Conservation (phyloP, 1,139 yeast genomes). For the Eremothecium gossypii region DNA sequence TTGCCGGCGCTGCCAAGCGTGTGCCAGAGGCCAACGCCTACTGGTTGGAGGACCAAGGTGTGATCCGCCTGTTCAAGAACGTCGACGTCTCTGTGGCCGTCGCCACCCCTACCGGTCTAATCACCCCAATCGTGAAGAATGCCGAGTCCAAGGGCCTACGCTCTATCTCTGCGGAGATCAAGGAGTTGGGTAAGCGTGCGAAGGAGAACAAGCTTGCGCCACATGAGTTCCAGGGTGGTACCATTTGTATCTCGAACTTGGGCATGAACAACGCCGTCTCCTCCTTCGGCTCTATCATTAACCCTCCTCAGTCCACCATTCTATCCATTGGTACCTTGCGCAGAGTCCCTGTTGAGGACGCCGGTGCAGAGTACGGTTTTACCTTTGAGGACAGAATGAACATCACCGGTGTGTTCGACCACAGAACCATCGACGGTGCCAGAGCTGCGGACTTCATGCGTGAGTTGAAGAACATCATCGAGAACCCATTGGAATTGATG, state of each 20-base stretch:
- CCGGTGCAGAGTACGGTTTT: constrained; percentile 83
- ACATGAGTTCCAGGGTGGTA: constrained; percentile 98
- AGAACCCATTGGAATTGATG: constrained; percentile 91
- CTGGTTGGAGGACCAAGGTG: constrained; percentile 83
- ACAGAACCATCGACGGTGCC: constrained; percentile 95
- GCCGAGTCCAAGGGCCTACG: constrained; percentile 84
- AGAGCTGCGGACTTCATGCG: constrained; percentile 95
- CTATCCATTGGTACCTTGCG: constrained; percentile 90
- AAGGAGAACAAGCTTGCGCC: constrained; percentile 87
- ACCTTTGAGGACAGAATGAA: constrained; percentile 85
- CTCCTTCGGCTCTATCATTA: constrained; percentile 88
- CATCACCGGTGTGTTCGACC: constrained; percentile 95
- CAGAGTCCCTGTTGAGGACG: constrained; percentile 89
- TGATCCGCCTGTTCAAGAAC: constrained; percentile 82
- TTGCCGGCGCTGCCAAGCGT: constrained; percentile 79
- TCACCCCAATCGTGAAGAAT: constrained; percentile 88
- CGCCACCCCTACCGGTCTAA: constrained; percentile 93
- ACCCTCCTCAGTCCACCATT: constrained; percentile 95
- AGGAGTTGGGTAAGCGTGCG: constrained; percentile 94
- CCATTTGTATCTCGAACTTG: constrained; percentile 94
- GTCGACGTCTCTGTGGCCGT: constrained; percentile 98
- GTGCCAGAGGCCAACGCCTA: constrained; percentile 93
- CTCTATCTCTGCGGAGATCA: constrained; percentile 70
- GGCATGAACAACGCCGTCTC: constrained; percentile 97
- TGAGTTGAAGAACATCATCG: constrained; percentile 82